These are phyloP conservation scores for Fonsecaea erecta DNA, from an alignment of 2,329 filamentous ascomycete species.

Conservation along the genomic window DNA sequence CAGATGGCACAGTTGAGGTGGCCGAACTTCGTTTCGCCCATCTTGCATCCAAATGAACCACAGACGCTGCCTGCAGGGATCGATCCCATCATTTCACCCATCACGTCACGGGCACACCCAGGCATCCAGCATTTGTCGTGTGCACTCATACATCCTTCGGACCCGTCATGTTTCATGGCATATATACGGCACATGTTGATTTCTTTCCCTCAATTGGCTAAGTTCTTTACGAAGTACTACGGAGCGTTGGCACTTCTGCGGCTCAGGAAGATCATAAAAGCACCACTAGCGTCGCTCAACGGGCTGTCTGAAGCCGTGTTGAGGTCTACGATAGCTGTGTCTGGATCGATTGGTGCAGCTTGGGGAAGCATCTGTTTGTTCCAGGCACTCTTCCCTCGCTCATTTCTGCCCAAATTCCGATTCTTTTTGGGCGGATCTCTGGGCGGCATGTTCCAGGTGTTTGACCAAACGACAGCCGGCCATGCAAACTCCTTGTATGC, in stretches of 20 bases:
- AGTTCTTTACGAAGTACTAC: constrained; percentile 75
- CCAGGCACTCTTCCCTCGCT: constrained; percentile 75
- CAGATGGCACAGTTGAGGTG: constrained; percentile 81
- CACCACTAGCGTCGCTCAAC: constrained; percentile 70
- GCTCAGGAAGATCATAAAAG: constrained; percentile 69
- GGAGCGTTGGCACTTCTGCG: constrained; percentile 69
- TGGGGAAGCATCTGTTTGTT: constrained; percentile 93
- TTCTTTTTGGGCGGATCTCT: constrained; percentile 89
- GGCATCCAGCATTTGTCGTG: constrained; percentile 80
- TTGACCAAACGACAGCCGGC: constrained; percentile 60
- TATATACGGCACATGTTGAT: constrained; percentile 86
- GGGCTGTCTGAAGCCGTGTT: constrained; percentile 70
- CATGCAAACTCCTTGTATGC: constrained; percentile 77
- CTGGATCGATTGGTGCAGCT: constrained; percentile 79
- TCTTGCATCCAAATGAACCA: constrained; percentile 75
- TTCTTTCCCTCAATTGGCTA: constrained; percentile 77
- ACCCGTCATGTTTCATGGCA: constrained; percentile 85
- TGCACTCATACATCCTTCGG: constrained; percentile 82
- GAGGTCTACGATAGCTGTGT: constrained; percentile 75
- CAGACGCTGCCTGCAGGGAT: constrained; percentile 64
- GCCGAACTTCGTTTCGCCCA: constrained; percentile 86
- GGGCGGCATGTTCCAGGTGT: constrained; percentile 81
- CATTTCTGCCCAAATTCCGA: constrained; percentile 76
- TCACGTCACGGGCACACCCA: constrained; percentile 84
- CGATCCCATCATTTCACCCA: constrained; percentile 71